Evolutionary conservation across 257 asterid genomes (phyloP).

Genomic region (Solanum sejunctum): DNA sequence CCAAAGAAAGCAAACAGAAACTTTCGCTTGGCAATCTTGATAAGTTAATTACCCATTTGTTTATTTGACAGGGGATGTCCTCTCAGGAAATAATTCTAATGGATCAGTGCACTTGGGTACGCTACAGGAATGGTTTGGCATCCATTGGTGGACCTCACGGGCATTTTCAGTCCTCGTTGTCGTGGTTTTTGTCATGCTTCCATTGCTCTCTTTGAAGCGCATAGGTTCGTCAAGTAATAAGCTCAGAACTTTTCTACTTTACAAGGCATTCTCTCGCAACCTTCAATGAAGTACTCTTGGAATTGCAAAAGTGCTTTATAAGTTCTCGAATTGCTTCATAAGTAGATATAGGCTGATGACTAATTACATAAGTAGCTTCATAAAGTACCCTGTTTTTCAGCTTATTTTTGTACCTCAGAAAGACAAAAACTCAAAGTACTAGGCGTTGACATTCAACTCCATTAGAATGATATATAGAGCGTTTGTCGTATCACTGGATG

Average conservation of each 20-base stretch:
- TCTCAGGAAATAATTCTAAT: constrained; percentile 64
- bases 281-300: neutral
- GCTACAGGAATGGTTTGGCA: constrained; percentile 92
- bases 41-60: neutral
- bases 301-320: neutral
- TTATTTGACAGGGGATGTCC: constrained; percentile 64
- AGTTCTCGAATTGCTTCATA: neutral
- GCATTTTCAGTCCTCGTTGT: constrained; percentile 59
- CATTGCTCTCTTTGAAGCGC: constrained; percentile 69
- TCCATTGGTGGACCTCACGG: constrained; percentile 90
- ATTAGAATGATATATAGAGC: neutral
- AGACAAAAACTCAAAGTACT: neutral
- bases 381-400: neutral
- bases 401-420: neutral
- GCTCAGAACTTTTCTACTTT: neutral
- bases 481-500: neutral
- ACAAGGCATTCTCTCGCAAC: neutral
- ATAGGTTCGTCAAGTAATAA: constrained; percentile 46
- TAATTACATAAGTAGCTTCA: neutral
- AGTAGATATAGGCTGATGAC: neutral
- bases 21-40: neutral
- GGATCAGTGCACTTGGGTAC: constrained; percentile 76
- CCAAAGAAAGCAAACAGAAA: neutral
- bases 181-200: constrained; percentile 68
- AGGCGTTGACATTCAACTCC: neutral